Conservation (phyloP, 108 stramenopile genomes). For the Parietichytrium sp. region DNA sequence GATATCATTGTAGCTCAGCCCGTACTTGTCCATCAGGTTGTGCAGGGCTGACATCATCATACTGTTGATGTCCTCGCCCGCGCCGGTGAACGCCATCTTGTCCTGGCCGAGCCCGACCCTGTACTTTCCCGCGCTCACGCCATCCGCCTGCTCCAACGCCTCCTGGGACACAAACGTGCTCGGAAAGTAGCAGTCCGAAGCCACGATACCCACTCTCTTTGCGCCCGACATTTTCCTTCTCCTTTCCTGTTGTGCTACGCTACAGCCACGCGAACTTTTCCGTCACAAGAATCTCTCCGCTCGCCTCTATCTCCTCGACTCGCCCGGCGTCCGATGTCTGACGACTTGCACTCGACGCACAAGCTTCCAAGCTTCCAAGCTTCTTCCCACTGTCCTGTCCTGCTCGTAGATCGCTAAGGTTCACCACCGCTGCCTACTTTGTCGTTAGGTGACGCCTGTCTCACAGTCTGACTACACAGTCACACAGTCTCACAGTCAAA, state of each 20-base stretch:
- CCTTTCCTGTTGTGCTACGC: background rate
- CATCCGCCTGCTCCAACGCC: conserved; percentile 81
- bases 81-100: conserved; percentile 82
- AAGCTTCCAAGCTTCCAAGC: too few species aligned
- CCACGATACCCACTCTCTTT: conserved; percentile 90
- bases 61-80: conserved; percentile 77
- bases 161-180: conserved; percentile 83
- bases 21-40: conserved; percentile 86
- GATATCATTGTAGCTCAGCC: conserved; percentile 74
- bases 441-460: too few species aligned
- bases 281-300: too few species aligned
- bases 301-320: too few species aligned
- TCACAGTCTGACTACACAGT: too few species aligned
- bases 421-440: too few species aligned
- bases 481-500: too few species aligned
- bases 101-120: conserved; percentile 93
- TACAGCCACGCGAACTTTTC: too few species aligned
- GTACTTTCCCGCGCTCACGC: conserved; percentile 82
- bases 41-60: conserved; percentile 86
- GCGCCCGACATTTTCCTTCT: conserved; percentile 45
- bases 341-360: too few species aligned
- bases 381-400: too few species aligned
- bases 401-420: too few species aligned
- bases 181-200: conserved; percentile 90
- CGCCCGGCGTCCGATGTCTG: too few species aligned